Base-by-base conservation (phyloP, 352 stramenopile species). In the Phytophthora ohioensis region DNA sequence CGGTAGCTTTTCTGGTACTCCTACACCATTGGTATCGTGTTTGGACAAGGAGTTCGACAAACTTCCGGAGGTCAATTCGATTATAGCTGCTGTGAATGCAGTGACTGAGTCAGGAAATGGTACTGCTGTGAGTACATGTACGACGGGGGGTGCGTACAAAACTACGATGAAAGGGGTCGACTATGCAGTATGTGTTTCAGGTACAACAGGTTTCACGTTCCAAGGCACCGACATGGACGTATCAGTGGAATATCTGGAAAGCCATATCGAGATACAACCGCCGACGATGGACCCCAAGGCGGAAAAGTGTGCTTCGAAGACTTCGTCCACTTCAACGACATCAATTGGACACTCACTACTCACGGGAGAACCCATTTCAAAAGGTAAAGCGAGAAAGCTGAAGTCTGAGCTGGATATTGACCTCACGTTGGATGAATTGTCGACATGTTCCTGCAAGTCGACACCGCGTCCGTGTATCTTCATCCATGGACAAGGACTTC, bases 381-480 rank as follows among this genome's bases (percentile, higher is more conserved):
- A 10, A 1, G 0, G 9, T 11, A 58, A 46, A 35, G 35, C n/a
- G 10, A 58, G 51, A 35, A 64, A 68, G n/a, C 38, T 67, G n/a
- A 52, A 46, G 46, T 34, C 30, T 15, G 30, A 45, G 27, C 36
- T 56, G 15, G 8, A 43, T 34, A 42, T 73, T 57, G 49, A 61
- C 21, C 42, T 73, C 5, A 59, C 49, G 27, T 34, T 66, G 11
- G 36, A 52, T 30, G 57, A 47, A 21, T 54, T 64, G 7, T 56
- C 39, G 4, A 58, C 43, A 21, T 70, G 63, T 48, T 58, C 54
- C 12, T 70, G 63, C 42, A 54, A 60, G 39, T 70, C 63, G 0
- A 70, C 39, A 9, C 63, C 63, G 21, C 45, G 63, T n/a, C 63
- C 63, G 45, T 70, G 63, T 10, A 57, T 70, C 36, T 70, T 70